These are phyloP conservation scores for Dianthus caryophyllus DNA, from an alignment of 148 eudicot species.

Conservation along the genomic window DNA sequence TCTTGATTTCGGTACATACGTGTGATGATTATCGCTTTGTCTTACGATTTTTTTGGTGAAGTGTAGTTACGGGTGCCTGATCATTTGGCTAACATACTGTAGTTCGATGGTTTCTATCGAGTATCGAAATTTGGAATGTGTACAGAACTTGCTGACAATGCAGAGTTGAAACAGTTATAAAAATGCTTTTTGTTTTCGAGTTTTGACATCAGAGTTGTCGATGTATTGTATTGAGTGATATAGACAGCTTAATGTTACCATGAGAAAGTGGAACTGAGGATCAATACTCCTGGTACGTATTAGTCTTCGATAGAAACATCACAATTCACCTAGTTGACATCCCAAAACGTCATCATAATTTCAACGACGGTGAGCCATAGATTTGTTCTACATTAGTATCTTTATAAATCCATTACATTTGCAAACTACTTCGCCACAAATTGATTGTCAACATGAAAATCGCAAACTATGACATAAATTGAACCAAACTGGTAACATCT, in stretches of 20 bases:
- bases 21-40: neutral
- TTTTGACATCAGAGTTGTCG: too few species aligned
- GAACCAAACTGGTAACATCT: conserved; percentile 20
- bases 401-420: too few species aligned
- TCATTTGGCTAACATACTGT: neutral
- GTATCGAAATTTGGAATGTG: neutral
- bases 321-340: too few species aligned
- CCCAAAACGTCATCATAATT: neutral
- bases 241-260: too few species aligned
- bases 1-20: conserved; percentile 8
- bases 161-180: too few species aligned
- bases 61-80: conserved; percentile 14
- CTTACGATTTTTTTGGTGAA: neutral
- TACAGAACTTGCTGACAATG: conserved; percentile 11
- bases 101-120: neutral
- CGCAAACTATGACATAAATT: conserved; percentile 20
- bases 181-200: too few species aligned
- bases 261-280: too few species aligned
- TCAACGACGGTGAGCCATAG: neutral
- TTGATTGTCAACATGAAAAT: neutral
- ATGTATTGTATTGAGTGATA: too few species aligned
- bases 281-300: too few species aligned
- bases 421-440: neutral
- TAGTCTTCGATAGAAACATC: too few species aligned
- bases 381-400: neutral